Evolutionary conservation across 2,329 filamentous ascomycete species (phyloP), one percentile per base, ranked within the genome.

Genomic region (Mycosphaerella arachidis): DNA sequence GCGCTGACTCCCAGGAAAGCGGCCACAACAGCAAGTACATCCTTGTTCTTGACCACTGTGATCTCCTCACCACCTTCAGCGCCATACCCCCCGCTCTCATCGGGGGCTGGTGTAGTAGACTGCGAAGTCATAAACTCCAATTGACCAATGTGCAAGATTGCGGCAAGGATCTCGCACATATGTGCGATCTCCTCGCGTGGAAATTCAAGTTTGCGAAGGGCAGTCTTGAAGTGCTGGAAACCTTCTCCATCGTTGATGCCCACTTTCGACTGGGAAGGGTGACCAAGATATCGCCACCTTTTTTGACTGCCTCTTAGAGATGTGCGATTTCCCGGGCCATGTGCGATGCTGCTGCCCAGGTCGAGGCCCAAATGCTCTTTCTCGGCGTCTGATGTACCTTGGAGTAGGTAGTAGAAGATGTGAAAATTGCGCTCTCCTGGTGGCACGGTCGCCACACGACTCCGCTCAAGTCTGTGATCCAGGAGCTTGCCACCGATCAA

Each of bases 361-460:
- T 86, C 83, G 29, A 91, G 79, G 31, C 86, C 86, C 50, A 99
- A 79, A 81, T 99, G 94, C 12, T 87, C 75, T 80, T 93, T 97
- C 74, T 99, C 94, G 3, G 91, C 91, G 3, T 86, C 82, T 69
- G 92, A 97, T 12, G 94, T 97, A 58, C 94, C 94, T 0, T 93
- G 89, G 31, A 99, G 80, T 4, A 99, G 85, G 74, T 99, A 99
- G 79, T 99, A 99, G 8, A 99, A 81, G 29, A 96, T 84, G 75
- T 99, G 94, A 73, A 97, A 97, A 74, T 94, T 97, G 48, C 94
- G 88, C 77, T 99, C 94, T 68, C 94, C 94, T 0, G 94, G 96
- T 0, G 94, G 94, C 0, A 97, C 92, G 45, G 91, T 86, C 30
- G 94, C 87, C 64, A 99, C 92, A 64, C 94, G 86, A 76, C 92